phyloP scores from a whole-genome alignment of 495 filamentous ascomycete species.

The Penicillium desertorum region DNA sequence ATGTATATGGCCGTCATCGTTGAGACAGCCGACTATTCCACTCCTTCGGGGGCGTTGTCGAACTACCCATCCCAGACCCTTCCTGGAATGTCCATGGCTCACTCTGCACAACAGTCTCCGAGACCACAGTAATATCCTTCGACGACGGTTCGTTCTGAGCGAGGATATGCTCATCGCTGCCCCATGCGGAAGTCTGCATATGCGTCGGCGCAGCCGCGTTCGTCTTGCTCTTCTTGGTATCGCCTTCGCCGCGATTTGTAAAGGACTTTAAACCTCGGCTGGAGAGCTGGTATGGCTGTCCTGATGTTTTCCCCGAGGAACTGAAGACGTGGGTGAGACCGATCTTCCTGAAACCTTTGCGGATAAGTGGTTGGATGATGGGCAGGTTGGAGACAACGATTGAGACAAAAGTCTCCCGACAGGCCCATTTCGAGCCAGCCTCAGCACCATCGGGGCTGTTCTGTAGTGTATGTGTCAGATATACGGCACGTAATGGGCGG shows the following conservation, averaged over 20 bases:
- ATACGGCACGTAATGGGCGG: not conserved
- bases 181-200: constrained; percentile 26
- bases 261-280: constrained; percentile 18
- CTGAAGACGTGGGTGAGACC: constrained; percentile 35
- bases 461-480: constrained; percentile 9
- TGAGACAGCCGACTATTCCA: not conserved
- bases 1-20: not conserved
- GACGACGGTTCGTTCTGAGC: constrained; percentile 12
- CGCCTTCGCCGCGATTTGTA: constrained; percentile 13
- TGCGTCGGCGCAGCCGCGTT: constrained; percentile 16
- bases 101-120: constrained; percentile 33
- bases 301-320: constrained; percentile 20
- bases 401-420: constrained; percentile 58
- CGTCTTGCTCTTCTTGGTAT: constrained; percentile 19
- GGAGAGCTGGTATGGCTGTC: constrained; percentile 24
- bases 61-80: not conserved
- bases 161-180: constrained; percentile 35
- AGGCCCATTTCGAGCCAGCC: constrained; percentile 54
- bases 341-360: constrained; percentile 30
- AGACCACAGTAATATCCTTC: constrained; percentile 34
- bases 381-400: constrained; percentile 56
- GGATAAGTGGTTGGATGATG: constrained; percentile 54
- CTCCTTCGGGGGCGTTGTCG: not conserved
- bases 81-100: constrained; percentile 21
- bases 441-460: constrained; percentile 37